Base-by-base conservation (phyloP, 352 stramenopile genomes). In the Thalassiosira livingstoniorum region DNA sequence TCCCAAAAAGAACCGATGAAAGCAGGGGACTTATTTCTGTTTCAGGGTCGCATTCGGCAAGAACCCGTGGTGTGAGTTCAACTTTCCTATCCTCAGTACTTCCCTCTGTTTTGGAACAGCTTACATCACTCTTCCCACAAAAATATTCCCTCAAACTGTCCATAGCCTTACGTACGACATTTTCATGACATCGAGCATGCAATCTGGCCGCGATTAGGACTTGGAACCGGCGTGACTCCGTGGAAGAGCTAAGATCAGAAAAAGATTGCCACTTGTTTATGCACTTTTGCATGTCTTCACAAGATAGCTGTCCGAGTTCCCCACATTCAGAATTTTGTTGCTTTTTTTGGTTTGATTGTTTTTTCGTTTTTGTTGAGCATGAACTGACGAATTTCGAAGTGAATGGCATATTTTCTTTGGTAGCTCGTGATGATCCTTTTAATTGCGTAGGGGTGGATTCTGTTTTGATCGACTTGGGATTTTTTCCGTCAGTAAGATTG, bases 101-200 rank as follows among this genome's bases (percentile, higher is more conserved):
- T n/a, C n/a, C n/a, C n/a, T n/a, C n/a, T n/a, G n/a, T n/a, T n/a
- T n/a, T n/a, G n/a, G 51, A 27, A 10, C 5, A 7, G 13, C n/a
- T 25, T 27, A 21, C 58, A 43, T 43, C 77, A 75, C 29, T 47
- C 31, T 67, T 76, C 27, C 43, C 76, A 29, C 61, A 15, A 63
- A 81, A 85, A 61, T 74, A 55, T 29, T 55, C 18, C 42, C 54
- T 76, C 27, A 93, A 70, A 58, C 32, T 43, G 31, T 54, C 47
- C 86, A 93, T 91, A 23, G 83, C 83, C 58, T 91, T 87, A 7
- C 55, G 63, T 15, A 90, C 82, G 2, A 83, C 57, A 43, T 55
- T 11, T 62, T 91, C 83, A 65, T 93, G 88, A 75, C 86, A 91
- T 71, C 84, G 54, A 21, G 86, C 86, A 83, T 93, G 88, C 4